Evolutionary conservation across 257 asterid genomes (phyloP), one percentile per base, ranked within the genome.

Genomic region (Linderniella brevidens): DNA sequence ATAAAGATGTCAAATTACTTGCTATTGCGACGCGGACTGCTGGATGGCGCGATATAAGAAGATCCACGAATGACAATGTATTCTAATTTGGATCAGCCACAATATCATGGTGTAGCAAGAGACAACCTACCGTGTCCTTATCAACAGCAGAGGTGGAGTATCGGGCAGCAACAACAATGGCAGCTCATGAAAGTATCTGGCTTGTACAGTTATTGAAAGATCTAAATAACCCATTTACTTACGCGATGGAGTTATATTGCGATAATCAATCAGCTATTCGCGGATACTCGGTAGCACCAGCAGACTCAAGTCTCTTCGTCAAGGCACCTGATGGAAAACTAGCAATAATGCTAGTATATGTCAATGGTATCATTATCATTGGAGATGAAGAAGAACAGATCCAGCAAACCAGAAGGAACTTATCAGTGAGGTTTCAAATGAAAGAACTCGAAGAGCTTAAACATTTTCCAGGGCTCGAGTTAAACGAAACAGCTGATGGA

Each of bases 1-100:
- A 12, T 25, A 25, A 2, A 11, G 8, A 11, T 11, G 19, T 19
- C 11, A 41, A 42, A 8, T 53, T 25, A 49, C 32, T 13, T 39
- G 58, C 13, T 53, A 20, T 5, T 53, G 16, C 16, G 50, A 53
- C 35, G 50, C 25, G 11, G 42, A 53, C 11, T 53, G 48, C 38
- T 8, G 38, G 38, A 11, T 46, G 41, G 8, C 57, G 19, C 17
- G 54, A 49, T 49, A 49, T 40, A 4, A 17, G 10, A n/a, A 8
- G 54, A 4, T 49, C 54, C 14, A 53, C 58, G 4, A 41, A 19
- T 9, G 39, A 40, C 7, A 39, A 53, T 20, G 49, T 41, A 0
- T 52, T 38, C 18, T 5, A 8, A 3, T 9, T 42, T 13, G 14
- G 50, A 17, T 6, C 13, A 19, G 36, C 15, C 3, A 14, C 36